Conservation (phyloP, 441 rosid genomes). For the Caryocar brasiliense region DNA sequence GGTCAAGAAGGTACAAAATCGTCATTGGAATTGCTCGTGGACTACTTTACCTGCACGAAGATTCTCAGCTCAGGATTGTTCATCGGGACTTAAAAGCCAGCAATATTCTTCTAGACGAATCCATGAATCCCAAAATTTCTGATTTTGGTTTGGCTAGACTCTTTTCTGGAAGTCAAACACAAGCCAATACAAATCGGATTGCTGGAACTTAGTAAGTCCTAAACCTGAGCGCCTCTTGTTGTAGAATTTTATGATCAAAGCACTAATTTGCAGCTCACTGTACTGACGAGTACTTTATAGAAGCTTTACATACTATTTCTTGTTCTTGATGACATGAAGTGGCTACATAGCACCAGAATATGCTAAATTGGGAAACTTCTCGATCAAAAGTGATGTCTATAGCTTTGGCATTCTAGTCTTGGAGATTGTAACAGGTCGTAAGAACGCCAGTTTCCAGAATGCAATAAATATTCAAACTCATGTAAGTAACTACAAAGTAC, state of each 20-base stretch:
- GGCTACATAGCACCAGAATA: constrained; percentile 35
- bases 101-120: constrained; percentile 35
- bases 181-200: constrained; percentile 21
- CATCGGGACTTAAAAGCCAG: constrained; percentile 42
- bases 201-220: constrained; percentile 35
- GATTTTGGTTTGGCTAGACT: constrained; percentile 46
- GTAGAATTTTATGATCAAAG: too few relatives aligned
- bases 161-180: constrained; percentile 29
- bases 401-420: constrained; percentile 28
- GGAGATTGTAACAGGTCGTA: constrained; percentile 23
- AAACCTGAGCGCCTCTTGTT: too few relatives aligned
- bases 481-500: neutral
- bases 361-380: constrained; percentile 19
- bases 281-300: too few relatives aligned
- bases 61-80: constrained; percentile 34
- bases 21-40: constrained; percentile 34
- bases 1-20: constrained; percentile 23
- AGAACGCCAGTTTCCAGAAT: constrained; percentile 3
- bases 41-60: constrained; percentile 37
- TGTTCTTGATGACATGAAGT: constrained; percentile 10
- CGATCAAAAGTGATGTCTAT: constrained; percentile 24
- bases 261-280: too few relatives aligned
- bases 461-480: constrained; percentile 20
- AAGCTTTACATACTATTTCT: neutral
- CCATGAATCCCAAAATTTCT: constrained; percentile 40